Conservation (phyloP, 148 eudicot species). For the Chenopodium berlandieri region DNA sequence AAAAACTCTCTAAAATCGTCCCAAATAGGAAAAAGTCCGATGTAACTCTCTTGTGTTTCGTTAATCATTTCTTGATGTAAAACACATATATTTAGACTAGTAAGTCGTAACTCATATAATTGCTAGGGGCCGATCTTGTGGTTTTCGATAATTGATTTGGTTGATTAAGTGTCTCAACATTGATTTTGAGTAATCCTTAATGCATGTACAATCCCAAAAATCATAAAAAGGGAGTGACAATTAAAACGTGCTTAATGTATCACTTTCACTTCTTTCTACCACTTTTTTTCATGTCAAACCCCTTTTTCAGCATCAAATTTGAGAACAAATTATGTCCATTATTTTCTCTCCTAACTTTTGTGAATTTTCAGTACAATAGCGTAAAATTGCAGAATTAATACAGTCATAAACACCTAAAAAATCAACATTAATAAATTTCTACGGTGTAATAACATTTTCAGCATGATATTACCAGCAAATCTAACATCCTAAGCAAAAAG, state of each 20-base stretch:
- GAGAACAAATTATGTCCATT: not conserved
- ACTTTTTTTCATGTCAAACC: not conserved
- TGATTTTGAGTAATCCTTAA: not conserved
- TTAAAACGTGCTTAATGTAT: not conserved
- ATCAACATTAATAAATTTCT: not conserved
- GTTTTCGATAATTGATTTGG: not conserved
- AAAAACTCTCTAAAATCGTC: too few relatives aligned
- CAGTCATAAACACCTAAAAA: not conserved
- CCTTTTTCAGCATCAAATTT: not conserved
- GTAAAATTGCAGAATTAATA: too few relatives aligned
- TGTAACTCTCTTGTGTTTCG: too few relatives aligned
- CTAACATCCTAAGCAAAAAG: not conserved
- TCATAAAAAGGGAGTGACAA: not conserved
- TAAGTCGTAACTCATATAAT: not conserved
- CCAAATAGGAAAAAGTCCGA: too few relatives aligned
- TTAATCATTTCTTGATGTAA: not conserved
- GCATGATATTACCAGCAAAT: not conserved
- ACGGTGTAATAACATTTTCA: not conserved
- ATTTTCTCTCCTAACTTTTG: not conserved
- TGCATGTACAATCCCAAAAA: not conserved
- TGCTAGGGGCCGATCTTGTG: not conserved
- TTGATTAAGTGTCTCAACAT: not conserved
- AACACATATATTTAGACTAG: not conserved
- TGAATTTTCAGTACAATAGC: not conserved
- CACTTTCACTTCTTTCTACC: not conserved